Evolutionary conservation across 1,139 yeast species (phyloP).

Genomic region (Debaryomyces sp.): DNA sequence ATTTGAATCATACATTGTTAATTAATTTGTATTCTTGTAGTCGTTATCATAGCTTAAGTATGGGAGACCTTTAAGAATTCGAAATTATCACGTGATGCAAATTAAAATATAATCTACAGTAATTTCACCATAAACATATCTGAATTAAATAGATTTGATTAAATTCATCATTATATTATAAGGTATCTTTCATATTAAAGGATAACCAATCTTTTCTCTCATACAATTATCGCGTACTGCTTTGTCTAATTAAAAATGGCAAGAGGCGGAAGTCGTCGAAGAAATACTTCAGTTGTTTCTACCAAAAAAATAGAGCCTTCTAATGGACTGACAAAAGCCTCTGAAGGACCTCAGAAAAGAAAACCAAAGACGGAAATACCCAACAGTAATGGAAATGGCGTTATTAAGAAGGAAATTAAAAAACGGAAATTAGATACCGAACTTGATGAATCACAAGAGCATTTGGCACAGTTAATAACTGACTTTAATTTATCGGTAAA

Average conservation of each 20-base stretch:
- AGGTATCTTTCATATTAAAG: not conserved
- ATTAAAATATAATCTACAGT: not conserved
- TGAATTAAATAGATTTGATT: not conserved
- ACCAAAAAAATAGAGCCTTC: not conserved
- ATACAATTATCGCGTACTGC: not conserved
- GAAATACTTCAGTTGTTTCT: not conserved
- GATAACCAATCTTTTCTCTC: too few relatives aligned
- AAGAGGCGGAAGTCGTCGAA: conserved; percentile 10
- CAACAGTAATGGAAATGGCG: not conserved
- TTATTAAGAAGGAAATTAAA: conserved; percentile 1
- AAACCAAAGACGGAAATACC: not conserved
- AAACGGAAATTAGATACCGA: conserved; percentile 5
- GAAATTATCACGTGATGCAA: conserved; percentile 1
- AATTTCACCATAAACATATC: not conserved
- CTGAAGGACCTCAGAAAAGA: conserved; percentile 1
- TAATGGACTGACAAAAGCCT: not conserved
- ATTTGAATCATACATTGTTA: conserved; percentile 3
- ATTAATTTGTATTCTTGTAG: not conserved
- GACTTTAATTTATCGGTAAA: conserved; percentile 49
- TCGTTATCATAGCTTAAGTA: not conserved
- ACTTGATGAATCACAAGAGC: conserved; percentile 12
- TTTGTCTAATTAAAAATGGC: conserved; percentile 8
- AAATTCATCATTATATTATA: not conserved
- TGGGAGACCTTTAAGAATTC: not conserved
- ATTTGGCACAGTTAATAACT: conserved; percentile 38